A percentile compares a stretch with the other conserved stretches of the same genome.
These are phyloP conservation scores for Exidia glandulosa DNA, from an alignment of 768 basidiomycete species.

Conservation along the genomic window DNA sequence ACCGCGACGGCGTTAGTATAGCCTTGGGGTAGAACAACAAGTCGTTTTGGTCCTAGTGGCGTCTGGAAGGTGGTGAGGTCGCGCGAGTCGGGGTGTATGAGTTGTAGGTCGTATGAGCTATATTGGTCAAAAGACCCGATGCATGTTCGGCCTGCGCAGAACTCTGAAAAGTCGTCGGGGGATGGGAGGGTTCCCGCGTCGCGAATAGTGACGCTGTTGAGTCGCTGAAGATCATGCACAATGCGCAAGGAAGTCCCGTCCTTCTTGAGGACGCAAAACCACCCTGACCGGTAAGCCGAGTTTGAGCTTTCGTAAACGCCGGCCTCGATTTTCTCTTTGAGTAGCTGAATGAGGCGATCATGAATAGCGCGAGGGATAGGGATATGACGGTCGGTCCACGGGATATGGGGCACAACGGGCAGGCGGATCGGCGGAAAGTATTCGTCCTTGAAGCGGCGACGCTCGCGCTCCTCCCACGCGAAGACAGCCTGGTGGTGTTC, in stretches of 20 bases:
- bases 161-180: slow-evolving; percentile 21
- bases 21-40: neutral
- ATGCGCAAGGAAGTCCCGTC: slow-evolving; percentile 2
- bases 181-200: slow-evolving; percentile 17
- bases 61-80: slow-evolving; percentile 6
- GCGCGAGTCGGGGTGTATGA: neutral
- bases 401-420: slow-evolving; percentile 24
- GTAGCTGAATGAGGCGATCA: slow-evolving; percentile 20
- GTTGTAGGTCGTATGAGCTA: neutral
- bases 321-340: slow-evolving; percentile 24
- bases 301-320: slow-evolving; percentile 31
- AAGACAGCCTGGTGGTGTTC: neutral
- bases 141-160: slow-evolving; percentile 23
- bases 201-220: neutral
- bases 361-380: slow-evolving; percentile 20
- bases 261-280: slow-evolving; percentile 11
- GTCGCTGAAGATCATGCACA: slow-evolving; percentile 1
- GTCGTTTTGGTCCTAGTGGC: neutral
- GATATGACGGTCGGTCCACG: slow-evolving; percentile 24
- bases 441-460: slow-evolving; percentile 4
- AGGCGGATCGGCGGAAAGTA: slow-evolving; percentile 23
- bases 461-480: slow-evolving; percentile 6
- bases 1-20: slow-evolving; percentile 2
- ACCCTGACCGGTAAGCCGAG: slow-evolving; percentile 26
- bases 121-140: neutral